Conservation (phyloP, 2,329 filamentous ascomycete genomes). For the Ustilaginoidea virens region DNA sequence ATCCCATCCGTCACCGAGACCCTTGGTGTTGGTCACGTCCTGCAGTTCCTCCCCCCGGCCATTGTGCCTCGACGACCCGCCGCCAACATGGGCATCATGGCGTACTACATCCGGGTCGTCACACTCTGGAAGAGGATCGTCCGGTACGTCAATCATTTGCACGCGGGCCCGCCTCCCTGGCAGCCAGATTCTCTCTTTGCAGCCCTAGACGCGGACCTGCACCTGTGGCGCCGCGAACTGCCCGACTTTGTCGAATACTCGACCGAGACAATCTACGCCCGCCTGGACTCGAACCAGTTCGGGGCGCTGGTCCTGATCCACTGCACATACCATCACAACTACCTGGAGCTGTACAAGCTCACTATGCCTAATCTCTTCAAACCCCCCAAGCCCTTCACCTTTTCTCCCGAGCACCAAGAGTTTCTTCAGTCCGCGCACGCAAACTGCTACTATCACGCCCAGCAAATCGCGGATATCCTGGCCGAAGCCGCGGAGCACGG, state of each 20-base stretch:
- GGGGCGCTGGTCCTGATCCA: constrained; percentile 28
- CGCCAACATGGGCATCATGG: constrained; percentile 28
- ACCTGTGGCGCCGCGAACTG: constrained; percentile 24
- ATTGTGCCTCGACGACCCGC: constrained; percentile 22
- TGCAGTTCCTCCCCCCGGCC: constrained; percentile 23
- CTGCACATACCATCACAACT: constrained; percentile 30
- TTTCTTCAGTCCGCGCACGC: constrained; percentile 21
- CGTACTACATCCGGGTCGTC: constrained; percentile 25
- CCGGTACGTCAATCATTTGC: constrained; percentile 25
- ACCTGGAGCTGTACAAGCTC: constrained; percentile 29
- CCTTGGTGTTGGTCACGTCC: constrained; percentile 22
- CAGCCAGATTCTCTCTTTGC: constrained; percentile 26
- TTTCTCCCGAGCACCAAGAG: constrained; percentile 21
- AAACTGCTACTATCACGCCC: constrained; percentile 22
- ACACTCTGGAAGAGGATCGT: constrained; percentile 25
- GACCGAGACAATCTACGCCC: constrained; percentile 27
- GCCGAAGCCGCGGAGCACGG: constrained; percentile 25
- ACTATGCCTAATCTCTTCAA: constrained; percentile 29
- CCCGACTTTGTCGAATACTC: constrained; percentile 28
- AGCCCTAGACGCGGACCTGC: constrained; percentile 22
- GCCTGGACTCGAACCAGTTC: constrained; percentile 29
- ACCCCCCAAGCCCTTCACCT: constrained; percentile 23
- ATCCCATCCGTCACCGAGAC: constrained; percentile 24
- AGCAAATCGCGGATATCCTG: constrained; percentile 21
- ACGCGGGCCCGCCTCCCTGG: constrained; percentile 25